Percentiles rank a stretch among this genome's conserved stretches.
These are phyloP conservation scores for Crithidia sp. DNA, from an alignment of 208 protist species.

Conservation along the genomic window DNA sequence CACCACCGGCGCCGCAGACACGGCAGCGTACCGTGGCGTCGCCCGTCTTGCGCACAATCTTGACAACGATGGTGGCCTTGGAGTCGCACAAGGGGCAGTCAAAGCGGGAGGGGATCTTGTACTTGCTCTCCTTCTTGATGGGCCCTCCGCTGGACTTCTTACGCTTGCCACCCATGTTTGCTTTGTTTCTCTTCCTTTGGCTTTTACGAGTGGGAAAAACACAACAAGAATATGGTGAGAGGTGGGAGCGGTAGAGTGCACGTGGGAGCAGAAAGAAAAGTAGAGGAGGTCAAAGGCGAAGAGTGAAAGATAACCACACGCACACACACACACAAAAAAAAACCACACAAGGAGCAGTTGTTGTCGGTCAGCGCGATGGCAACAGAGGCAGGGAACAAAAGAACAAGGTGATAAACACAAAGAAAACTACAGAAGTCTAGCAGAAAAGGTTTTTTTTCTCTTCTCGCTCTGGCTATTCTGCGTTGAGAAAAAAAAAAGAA, in stretches of 20 bases:
- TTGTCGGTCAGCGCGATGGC: not conserved
- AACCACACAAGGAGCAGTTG: not conserved
- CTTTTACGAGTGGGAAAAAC: not conserved
- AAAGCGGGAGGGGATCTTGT: slow-evolving; percentile 90
- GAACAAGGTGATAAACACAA: not conserved
- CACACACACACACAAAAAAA: not conserved
- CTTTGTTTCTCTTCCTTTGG: too few species aligned
- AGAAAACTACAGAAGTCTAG: not conserved
- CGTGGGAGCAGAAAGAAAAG: not conserved
- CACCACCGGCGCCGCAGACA: slow-evolving; percentile 57
- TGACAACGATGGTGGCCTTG: slow-evolving; percentile 79
- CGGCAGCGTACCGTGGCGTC: slow-evolving; percentile 77
- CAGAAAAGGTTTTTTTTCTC: not conserved
- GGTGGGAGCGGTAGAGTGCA: not conserved
- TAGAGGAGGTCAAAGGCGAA: too few species aligned
- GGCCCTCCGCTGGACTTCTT: slow-evolving; percentile 76
- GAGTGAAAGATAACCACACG: too few species aligned
- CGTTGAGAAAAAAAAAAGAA: not conserved
- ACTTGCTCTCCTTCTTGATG: slow-evolving; percentile 93
- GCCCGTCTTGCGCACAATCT: slow-evolving; percentile 51
- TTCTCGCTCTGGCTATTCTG: not conserved
- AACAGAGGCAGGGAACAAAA: not conserved
- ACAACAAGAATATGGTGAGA: not conserved
- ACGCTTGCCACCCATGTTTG: slow-evolving; percentile 81
- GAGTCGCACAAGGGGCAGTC: slow-evolving; percentile 90